Evolutionary conservation across 345 rosid genomes (phyloP).

Genomic region (Salix udensis): DNA sequence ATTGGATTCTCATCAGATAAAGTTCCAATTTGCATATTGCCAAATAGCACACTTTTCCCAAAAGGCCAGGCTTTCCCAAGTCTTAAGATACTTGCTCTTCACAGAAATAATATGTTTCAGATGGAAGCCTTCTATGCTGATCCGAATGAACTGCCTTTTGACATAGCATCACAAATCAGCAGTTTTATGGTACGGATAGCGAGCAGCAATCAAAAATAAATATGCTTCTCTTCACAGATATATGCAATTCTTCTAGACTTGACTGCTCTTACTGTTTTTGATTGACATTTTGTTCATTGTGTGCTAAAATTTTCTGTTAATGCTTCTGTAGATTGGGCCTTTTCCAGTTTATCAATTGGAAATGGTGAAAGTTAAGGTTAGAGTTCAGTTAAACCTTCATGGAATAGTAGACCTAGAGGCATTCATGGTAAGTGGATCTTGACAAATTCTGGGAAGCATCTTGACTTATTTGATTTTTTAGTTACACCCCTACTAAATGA

Average conservation of each 20-base stretch:
- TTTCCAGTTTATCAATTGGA: constrained; percentile 61
- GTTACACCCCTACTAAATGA: not conserved
- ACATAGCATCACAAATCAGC: constrained; percentile 62
- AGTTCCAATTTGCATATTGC: constrained; percentile 12
- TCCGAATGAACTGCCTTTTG: constrained; percentile 38
- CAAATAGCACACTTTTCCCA: constrained; percentile 63
- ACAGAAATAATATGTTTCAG: constrained; percentile 56
- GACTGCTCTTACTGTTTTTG: too few relatives aligned
- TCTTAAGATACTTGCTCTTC: constrained; percentile 66
- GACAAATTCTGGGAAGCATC: not conserved
- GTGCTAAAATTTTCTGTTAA: not conserved
- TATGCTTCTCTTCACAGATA: too few relatives aligned
- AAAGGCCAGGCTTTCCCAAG: constrained; percentile 79
- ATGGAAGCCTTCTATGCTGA: constrained; percentile 67
- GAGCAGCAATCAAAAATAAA: too few relatives aligned
- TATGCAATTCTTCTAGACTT: too few relatives aligned
- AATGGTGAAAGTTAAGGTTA: constrained; percentile 69
- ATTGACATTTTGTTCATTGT: not conserved
- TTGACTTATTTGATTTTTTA: not conserved
- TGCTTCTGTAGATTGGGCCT: constrained; percentile 66
- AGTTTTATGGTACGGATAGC: constrained; percentile 49
- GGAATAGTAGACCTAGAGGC: constrained; percentile 74
- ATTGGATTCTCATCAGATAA: constrained; percentile 60
- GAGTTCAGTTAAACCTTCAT: constrained; percentile 68
- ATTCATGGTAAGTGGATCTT: constrained; percentile 53